These are phyloP conservation scores for Entelexis paramagnoliae DNA, from an alignment of 1,139 yeast species.

Conservation along the genomic window DNA sequence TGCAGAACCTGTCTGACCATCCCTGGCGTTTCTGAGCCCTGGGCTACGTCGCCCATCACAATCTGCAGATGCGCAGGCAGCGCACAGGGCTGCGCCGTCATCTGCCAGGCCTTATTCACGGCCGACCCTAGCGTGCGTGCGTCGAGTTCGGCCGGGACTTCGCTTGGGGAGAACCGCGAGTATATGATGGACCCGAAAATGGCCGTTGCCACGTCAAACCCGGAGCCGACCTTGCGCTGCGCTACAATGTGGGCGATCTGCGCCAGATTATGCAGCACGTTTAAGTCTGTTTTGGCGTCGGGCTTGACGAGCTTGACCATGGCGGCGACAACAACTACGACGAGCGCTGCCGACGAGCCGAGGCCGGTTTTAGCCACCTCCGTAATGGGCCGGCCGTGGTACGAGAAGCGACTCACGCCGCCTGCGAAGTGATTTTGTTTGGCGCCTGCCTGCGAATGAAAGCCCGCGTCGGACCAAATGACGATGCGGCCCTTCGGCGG, in stretches of 20 bases:
- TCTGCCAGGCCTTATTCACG: constrained; percentile 29
- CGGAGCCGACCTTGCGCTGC: constrained; percentile 90
- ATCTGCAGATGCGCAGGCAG: constrained; percentile 60
- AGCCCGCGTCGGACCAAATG: constrained; percentile 77
- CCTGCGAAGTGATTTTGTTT: constrained; percentile 23
- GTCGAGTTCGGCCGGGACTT: constrained; percentile 16
- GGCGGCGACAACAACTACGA: constrained; percentile 68
- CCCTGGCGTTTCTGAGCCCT: constrained; percentile 91
- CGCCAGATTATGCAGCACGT: constrained; percentile 62
- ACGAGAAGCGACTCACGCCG: constrained; percentile 38
- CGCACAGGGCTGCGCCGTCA: constrained; percentile 43
- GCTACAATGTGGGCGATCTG: constrained; percentile 90
- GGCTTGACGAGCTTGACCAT: constrained; percentile 34
- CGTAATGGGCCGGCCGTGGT: constrained; percentile 50
- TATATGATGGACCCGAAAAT: constrained; percentile 81
- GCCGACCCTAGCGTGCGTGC: constrained; percentile 8
- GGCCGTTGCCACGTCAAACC: constrained; percentile 95
- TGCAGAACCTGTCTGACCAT: constrained; percentile 62
- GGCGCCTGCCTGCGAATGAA: constrained; percentile 63
- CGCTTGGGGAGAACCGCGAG: constrained; percentile 44
- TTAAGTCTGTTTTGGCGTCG: background rate
- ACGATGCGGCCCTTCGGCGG: constrained; percentile 39
- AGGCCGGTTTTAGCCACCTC: constrained; percentile 87
- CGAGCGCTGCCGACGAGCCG: constrained; percentile 93
- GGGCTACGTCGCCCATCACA: constrained; percentile 85